phyloP scores from a whole-genome alignment of 768 basidiomycete genomes.

The Boletus bicolor region DNA sequence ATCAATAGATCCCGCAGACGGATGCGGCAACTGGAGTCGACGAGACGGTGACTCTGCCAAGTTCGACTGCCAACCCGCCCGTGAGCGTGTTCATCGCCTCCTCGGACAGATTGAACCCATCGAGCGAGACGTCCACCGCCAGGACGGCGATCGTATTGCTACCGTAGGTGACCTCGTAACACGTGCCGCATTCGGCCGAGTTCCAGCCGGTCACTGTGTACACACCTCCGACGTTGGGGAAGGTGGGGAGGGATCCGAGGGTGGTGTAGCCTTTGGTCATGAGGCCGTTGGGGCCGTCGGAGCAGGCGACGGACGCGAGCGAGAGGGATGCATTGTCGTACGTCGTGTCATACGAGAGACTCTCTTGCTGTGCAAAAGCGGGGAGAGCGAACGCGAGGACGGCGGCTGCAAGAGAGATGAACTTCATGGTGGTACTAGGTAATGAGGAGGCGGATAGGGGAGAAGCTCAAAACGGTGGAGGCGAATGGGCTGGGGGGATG shows the following conservation, averaged over 20 bases:
- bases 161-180: conserved; percentile 29
- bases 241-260: conserved; percentile 30
- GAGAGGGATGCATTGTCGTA: conserved; percentile 28
- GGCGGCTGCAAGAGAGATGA: conserved; percentile 10
- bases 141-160: conserved; percentile 18
- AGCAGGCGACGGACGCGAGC: conserved; percentile 29
- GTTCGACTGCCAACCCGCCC: conserved; percentile 39
- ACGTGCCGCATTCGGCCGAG: conserved; percentile 33
- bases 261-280: conserved; percentile 31
- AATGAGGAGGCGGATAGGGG: neutral
- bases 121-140: conserved; percentile 28
- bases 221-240: conserved; percentile 34
- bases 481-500: neutral
- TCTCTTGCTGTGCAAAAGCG: conserved; percentile 13
- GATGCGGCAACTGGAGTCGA: conserved; percentile 43
- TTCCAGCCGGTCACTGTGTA: conserved; percentile 31
- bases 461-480: neutral
- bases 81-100: conserved; percentile 57
- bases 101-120: conserved; percentile 48
- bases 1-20: conserved; percentile 39
- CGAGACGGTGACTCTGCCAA: conserved; percentile 48
- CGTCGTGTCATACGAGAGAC: conserved; percentile 30
- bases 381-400: conserved; percentile 16
- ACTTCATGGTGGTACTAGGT: conserved; percentile 22
- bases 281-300: conserved; percentile 33